A percentile compares a stretch with the other conserved stretches of the same genome.
Evolutionary conservation across 2,329 filamentous ascomycete species (phyloP).

Genomic region (Fonsecaea erecta): DNA sequence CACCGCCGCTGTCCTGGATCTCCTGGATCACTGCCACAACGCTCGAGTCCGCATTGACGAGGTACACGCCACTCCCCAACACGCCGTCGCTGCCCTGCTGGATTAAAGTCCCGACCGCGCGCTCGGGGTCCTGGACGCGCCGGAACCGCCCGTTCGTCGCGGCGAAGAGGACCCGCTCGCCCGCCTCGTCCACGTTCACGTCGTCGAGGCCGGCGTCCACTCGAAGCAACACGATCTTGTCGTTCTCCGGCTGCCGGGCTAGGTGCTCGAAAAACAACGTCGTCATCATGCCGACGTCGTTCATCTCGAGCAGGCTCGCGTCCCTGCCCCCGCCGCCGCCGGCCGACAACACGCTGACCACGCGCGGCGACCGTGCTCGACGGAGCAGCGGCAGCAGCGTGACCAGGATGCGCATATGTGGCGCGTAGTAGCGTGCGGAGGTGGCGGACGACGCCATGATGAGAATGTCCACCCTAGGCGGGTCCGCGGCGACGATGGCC

Average conservation of each 20-base stretch:
- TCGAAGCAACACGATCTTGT: constrained; percentile 54
- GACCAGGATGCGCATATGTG: constrained; percentile 60
- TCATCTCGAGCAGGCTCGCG: constrained; percentile 2
- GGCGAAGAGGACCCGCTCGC: constrained; percentile 53
- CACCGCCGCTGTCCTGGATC: constrained; percentile 36
- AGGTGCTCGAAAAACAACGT: constrained; percentile 57
- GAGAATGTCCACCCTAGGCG: constrained; percentile 24
- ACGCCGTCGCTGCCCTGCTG: constrained; percentile 38
- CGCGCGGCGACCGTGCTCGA: constrained; percentile 43
- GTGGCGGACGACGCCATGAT: constrained; percentile 42
- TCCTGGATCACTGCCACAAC: constrained; percentile 39
- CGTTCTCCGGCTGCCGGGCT: constrained; percentile 47
- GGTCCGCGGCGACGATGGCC: not conserved
- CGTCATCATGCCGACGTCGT: constrained; percentile 57
- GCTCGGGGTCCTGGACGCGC: constrained; percentile 25
- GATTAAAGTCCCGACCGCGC: constrained; percentile 32
- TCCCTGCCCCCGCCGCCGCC: constrained; percentile 59
- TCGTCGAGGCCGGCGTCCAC: constrained; percentile 47
- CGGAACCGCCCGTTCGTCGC: constrained; percentile 46
- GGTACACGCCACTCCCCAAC: constrained; percentile 38
- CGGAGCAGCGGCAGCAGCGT: constrained; percentile 59
- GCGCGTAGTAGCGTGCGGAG: constrained; percentile 61
- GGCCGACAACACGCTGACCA: constrained; percentile 60
- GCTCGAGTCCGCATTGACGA: constrained; percentile 39
- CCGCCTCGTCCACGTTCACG: constrained; percentile 44